Evolutionary conservation across 768 basidiomycete species (phyloP), one percentile per base, ranked within the genome.

Genomic region (Crepidotus variabilis): DNA sequence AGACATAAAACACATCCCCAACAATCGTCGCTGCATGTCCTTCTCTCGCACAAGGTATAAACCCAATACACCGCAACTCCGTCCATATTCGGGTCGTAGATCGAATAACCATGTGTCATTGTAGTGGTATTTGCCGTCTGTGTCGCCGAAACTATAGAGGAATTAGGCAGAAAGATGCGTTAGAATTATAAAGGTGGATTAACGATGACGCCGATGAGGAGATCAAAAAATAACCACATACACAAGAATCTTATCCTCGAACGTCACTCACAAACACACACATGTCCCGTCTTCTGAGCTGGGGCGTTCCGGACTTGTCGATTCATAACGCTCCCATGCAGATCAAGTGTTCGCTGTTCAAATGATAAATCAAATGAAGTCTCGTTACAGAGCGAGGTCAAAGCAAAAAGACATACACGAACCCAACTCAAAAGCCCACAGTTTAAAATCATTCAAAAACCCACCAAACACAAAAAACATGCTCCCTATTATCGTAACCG

Each of bases 41-140:
- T 71, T 99, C 97, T 50, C 97, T 77, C 2, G 97, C 90, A 7
- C 91, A 88, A 20, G 97, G 97, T 50, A 98, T 97, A 67, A 90
- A 98, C 1, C 97, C 97, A 56, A 97, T 98, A 71, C 95, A 98
- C 18, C 88, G 85, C 36, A 99, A 75, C 68, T 99, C 97, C 2
- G 88, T 81, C 97, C 97, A 99, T 47, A 72, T 82, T 53, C 82
- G 79, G 0, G 92, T 88, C 77, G 78, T 51, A 94, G 75, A 69
- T 96, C 93, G 71, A 91, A 98, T 1, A 86, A 80, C 97, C 97
- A 99, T 6, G 94, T 98, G 68, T 99, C 97, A 70, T 98, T 99
- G 75, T 99, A 99, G 68, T 98, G 97, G 72, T 90, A 98, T 67
- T 88, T 86, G n/a, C 95, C 95, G 67, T 99, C 97, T 11, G 97